A percentile compares a stretch with the other conserved stretches of the same genome.
These are phyloP conservation scores for Aureobasidium pullulans DNA, from an alignment of 2,329 filamentous ascomycete species.

Conservation along the genomic window DNA sequence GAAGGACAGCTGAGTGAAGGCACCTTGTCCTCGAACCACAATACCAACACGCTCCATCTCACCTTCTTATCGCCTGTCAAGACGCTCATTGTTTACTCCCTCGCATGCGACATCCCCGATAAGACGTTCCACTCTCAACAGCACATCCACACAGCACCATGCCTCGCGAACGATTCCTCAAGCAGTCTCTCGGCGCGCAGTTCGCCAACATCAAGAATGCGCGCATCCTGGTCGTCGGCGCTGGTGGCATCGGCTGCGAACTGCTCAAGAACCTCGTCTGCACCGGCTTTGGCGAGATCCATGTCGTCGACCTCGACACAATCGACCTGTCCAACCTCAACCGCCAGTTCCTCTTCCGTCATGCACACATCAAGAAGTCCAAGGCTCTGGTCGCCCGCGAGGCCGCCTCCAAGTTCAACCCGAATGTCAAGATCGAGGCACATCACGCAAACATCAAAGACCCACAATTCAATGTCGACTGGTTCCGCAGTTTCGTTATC, in stretches of 20 bases:
- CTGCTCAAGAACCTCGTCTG: slow-evolving; percentile 93
- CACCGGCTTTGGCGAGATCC: slow-evolving; percentile 83
- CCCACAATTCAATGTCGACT: slow-evolving; percentile 71
- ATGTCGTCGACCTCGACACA: slow-evolving; percentile 94
- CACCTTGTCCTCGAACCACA: not conserved
- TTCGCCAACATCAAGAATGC: slow-evolving; percentile 62
- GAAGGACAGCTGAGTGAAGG: not conserved
- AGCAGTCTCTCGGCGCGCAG: slow-evolving; percentile 65
- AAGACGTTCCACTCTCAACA: not conserved
- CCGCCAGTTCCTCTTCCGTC: slow-evolving; percentile 91
- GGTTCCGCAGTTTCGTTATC: slow-evolving; percentile 75
- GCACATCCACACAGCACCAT: slow-evolving; percentile 25
- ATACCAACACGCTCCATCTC: not conserved
- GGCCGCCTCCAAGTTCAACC: slow-evolving; percentile 83
- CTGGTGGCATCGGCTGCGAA: slow-evolving; percentile 95
- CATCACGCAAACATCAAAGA: slow-evolving; percentile 97
- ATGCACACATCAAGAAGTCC: slow-evolving; percentile 95
- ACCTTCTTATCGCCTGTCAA: not conserved
- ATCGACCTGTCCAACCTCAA: slow-evolving; percentile 98
- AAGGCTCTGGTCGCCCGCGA: slow-evolving; percentile 94
- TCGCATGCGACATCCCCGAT: not conserved
- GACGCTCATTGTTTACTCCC: not conserved
- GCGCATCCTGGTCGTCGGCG: slow-evolving; percentile 86
- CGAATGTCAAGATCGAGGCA: slow-evolving; percentile 74
- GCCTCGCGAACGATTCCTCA: slow-evolving; percentile 41